Evolutionary conservation across 106 monocot species (phyloP).

Genomic region (Dendrobium chrysotoxum): DNA sequence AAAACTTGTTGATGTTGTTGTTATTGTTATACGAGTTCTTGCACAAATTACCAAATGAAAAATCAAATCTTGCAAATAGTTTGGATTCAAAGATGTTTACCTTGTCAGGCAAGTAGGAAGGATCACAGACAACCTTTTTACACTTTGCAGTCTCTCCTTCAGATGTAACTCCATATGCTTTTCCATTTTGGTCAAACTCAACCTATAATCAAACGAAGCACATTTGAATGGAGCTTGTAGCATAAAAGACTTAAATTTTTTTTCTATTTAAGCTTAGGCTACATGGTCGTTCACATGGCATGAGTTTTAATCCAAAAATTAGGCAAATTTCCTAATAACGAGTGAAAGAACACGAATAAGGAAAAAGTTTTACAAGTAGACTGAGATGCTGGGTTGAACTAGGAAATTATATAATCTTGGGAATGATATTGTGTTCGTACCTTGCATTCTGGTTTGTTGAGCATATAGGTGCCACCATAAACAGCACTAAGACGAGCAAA

Average conservation of each 20-base stretch:
- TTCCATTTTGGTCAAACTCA: slow-evolving; percentile 73
- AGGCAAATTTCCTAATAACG: neutral
- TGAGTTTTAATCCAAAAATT: neutral
- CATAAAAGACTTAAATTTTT: neutral
- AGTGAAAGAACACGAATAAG: neutral
- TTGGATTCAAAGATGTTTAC: slow-evolving; percentile 21
- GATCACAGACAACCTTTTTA: slow-evolving; percentile 84
- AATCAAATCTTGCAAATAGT: neutral
- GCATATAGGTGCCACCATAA: slow-evolving; percentile 94
- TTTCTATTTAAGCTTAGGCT: neutral
- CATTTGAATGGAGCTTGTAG: neutral
- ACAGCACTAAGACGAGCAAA: slow-evolving; percentile 92
- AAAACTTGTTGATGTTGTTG: no score
- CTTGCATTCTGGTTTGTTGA: slow-evolving; percentile 89
- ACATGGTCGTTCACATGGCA: no score
- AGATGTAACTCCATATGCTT: slow-evolving; percentile 70
- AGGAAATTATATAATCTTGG: neutral
- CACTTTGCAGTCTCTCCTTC: slow-evolving; percentile 80
- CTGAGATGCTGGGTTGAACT: neutral
- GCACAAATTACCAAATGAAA: neutral
- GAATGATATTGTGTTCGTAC: slow-evolving; percentile 14
- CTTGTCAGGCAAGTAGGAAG: slow-evolving; percentile 75
- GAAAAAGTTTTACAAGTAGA: neutral
- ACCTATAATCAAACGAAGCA: slow-evolving; percentile 30
- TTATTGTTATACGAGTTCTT: neutral